These are phyloP conservation scores for Nakazawaea ishiwadae DNA, from an alignment of 805 yeast species.

Conservation along the genomic window DNA sequence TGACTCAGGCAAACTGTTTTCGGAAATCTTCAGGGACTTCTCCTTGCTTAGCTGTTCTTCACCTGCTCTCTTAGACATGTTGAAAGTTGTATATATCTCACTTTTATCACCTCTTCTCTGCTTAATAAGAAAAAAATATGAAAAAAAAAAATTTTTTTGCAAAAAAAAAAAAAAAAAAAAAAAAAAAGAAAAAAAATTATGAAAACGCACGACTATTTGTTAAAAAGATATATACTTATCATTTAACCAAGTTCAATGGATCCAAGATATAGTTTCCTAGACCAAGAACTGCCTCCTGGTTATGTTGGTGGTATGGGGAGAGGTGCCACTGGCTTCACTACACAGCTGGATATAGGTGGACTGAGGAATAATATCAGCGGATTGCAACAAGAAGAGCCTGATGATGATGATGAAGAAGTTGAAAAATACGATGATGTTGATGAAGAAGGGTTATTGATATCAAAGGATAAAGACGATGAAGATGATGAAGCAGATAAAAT, in stretches of 20 bases:
- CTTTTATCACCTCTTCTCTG: conserved; percentile 1
- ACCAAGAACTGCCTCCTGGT: conserved; percentile 83
- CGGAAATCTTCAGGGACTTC: conserved; percentile 18
- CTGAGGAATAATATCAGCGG: conserved; percentile 30
- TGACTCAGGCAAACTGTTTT: conserved; percentile 14
- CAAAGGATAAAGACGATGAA: conserved; percentile 35
- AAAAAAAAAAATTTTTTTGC: conserved; percentile 11
- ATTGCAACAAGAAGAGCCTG: conserved; percentile 17
- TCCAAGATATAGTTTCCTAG: conserved; percentile 44
- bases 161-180: not conserved
- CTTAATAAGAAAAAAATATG: conserved; percentile 5
- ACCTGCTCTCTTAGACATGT: conserved; percentile 30
- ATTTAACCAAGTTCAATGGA: conserved; percentile 2
- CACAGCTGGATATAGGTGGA: conserved; percentile 70
- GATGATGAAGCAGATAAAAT: conserved; percentile 77
- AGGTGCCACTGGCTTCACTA: conserved; percentile 92
- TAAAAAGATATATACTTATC: not conserved
- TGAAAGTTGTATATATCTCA: not conserved
- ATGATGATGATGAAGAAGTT: conserved; percentile 25
- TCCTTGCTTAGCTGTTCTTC: conserved; percentile 17
- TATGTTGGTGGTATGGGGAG: conserved; percentile 91
- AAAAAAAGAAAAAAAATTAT: not conserved
- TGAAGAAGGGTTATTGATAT: conserved; percentile 7
- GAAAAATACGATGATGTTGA: conserved; percentile 22
- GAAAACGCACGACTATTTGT: conserved; percentile 10